Conservation (phyloP, 192 early-diverging fungal species). For the Coemansia sp. region DNA sequence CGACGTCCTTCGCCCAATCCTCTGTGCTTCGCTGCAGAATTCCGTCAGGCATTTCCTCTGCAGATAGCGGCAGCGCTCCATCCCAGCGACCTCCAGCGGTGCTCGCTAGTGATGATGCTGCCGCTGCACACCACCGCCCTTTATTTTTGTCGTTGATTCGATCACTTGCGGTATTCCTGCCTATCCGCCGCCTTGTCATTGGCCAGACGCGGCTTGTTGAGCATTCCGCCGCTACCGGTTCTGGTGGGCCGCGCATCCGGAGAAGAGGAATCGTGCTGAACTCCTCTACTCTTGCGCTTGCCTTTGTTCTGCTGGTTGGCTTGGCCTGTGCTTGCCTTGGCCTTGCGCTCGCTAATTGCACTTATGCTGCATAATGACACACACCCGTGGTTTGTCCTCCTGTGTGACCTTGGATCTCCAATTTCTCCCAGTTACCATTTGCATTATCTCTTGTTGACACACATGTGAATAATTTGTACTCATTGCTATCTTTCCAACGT, state of each 20-base stretch:
- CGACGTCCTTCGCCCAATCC: background rate
- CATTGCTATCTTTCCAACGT: no score
- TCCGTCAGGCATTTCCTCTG: background rate
- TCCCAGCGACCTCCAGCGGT: background rate
- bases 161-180: slow-evolving; percentile 34
- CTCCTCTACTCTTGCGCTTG: no score
- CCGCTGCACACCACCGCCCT: background rate
- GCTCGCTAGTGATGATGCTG: background rate
- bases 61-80: background rate
- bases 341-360: slow-evolving; percentile 7
- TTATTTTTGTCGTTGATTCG: background rate
- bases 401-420: no score
- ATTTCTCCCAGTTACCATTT: no score
- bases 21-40: background rate
- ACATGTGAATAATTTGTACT: no score
- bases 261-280: no score
- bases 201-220: background rate
- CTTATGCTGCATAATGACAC: background rate
- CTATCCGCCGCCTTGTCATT: slow-evolving; percentile 39
- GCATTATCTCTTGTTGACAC: no score
- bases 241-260: no score
- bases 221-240: no score
- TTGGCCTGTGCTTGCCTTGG: slow-evolving; percentile 1
- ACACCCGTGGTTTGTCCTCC: no score
- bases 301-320: background rate